These are phyloP conservation scores for Colletotrichum musae DNA, from an alignment of 2,329 filamentous ascomycete species.

Conservation along the genomic window DNA sequence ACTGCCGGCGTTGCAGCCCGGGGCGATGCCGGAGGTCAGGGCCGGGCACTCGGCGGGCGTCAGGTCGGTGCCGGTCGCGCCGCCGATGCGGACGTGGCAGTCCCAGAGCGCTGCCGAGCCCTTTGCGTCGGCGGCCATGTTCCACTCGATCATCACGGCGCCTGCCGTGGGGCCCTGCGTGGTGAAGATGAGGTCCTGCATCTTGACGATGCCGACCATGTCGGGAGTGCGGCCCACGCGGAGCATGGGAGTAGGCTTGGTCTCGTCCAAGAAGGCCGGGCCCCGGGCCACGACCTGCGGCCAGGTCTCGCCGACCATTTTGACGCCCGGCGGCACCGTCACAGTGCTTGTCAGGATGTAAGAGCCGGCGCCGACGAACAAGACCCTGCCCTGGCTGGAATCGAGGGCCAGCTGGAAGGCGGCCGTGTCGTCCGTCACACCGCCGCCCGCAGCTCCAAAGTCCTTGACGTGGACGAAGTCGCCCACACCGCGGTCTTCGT, in stretches of 20 bases:
- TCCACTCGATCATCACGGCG: slow-evolving; percentile 80
- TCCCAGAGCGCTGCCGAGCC: slow-evolving; percentile 51
- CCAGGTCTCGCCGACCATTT: slow-evolving; percentile 56
- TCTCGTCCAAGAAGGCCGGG: slow-evolving; percentile 32
- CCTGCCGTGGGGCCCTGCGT: slow-evolving; percentile 76
- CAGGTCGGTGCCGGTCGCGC: slow-evolving; percentile 76
- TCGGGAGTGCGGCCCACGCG: slow-evolving; percentile 72
- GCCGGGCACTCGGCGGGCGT: slow-evolving; percentile 72
- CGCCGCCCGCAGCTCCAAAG: slow-evolving; percentile 74
- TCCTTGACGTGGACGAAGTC: slow-evolving; percentile 44
- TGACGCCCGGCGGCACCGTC: slow-evolving; percentile 50
- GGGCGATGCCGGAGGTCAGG: slow-evolving; percentile 59
- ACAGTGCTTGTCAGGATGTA: slow-evolving; percentile 57
- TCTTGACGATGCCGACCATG: slow-evolving; percentile 76
- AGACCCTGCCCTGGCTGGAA: slow-evolving; percentile 55
- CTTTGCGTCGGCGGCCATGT: slow-evolving; percentile 33
- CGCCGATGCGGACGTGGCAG: slow-evolving; percentile 80
- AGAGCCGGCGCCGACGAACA: slow-evolving; percentile 61
- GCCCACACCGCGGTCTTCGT: slow-evolving; percentile 48
- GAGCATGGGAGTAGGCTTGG: slow-evolving; percentile 71
- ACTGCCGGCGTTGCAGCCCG: slow-evolving; percentile 65
- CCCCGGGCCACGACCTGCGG: slow-evolving; percentile 47
- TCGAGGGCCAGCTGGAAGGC: slow-evolving; percentile 63
- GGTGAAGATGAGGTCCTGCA: slow-evolving; percentile 78
- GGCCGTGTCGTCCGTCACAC: slow-evolving; percentile 66